Evolutionary conservation across 441 rosid species (phyloP).

Genomic region (Erysimum cheiri): DNA sequence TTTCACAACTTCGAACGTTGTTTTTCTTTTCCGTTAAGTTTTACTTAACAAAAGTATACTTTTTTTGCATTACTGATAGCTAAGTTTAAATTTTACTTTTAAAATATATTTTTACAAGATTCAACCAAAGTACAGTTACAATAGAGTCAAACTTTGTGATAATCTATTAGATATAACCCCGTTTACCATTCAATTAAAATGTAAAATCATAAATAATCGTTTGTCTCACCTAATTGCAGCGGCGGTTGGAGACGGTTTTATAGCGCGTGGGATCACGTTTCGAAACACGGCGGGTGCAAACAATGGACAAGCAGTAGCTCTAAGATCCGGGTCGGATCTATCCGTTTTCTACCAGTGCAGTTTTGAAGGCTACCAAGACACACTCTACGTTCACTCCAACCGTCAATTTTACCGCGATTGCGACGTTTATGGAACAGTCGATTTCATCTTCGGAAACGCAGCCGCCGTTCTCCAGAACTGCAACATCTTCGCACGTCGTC

Average conservation of each 20-base stretch:
- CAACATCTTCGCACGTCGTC: constrained; percentile 58
- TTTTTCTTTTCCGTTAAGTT: neutral
- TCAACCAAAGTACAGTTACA: too few relatives aligned
- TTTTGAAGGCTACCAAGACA: constrained; percentile 73
- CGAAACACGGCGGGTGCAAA: constrained; percentile 70
- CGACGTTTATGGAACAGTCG: constrained; percentile 67
- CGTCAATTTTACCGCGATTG: constrained; percentile 70
- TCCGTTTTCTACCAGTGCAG: constrained; percentile 69
- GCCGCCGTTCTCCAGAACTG: constrained; percentile 68
- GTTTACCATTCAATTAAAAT: neutral
- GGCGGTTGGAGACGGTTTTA: constrained; percentile 64
- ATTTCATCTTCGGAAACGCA: constrained; percentile 74
- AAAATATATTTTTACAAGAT: too few relatives aligned
- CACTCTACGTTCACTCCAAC: constrained; percentile 66
- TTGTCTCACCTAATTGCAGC: constrained; percentile 45
- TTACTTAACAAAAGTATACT: neutral
- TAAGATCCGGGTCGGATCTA: constrained; percentile 71
- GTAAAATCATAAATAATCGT: neutral
- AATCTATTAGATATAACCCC: neutral
- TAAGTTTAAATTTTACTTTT: too few relatives aligned
- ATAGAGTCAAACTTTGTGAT: neutral
- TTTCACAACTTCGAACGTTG: neutral
- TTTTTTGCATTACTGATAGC: too few relatives aligned
- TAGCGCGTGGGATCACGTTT: constrained; percentile 62
- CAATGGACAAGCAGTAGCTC: constrained; percentile 68